Evolutionary conservation across 2,329 filamentous ascomycete genomes (phyloP), one percentile per base, ranked within the genome.

Genomic region (Fusarium coicis): DNA sequence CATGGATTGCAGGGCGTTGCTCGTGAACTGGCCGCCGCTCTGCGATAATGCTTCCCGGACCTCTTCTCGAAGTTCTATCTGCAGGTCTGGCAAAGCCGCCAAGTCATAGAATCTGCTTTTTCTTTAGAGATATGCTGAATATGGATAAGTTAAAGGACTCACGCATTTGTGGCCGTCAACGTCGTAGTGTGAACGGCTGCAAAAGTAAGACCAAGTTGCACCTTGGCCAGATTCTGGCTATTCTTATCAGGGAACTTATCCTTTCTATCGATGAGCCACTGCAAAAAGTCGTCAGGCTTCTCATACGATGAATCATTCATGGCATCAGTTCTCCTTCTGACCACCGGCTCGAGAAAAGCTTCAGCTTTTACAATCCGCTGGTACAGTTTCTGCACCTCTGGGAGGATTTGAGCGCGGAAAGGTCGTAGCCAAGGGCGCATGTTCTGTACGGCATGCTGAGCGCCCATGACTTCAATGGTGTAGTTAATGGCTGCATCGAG

Each of bases 171-270:
- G 2, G 46, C 56, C 21, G 40, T 39, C 2, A 65, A n/a, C 1
- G 62, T 52, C 1, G 62, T 65, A 7, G 62, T 65, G 6, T 65
- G 62, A 28, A 61, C 42, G 0, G 62, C 62, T 5, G 62, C 62
- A 30, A 44, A 61, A 0, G 46, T 61, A 8, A 65, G 55, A 1
- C 44, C 55, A 0, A 65, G 19, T 10, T 65, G 62, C 1, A 65
- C 34, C 23, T 40, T 52, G 12, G 62, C 40, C 2, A 65, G 46
- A 2, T 61, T 39, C 15, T 61, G 46, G 1, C 26, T 52, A 14
- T 61, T 39, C 15, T 61, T 43, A 6, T 52, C 32, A 10, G 47
- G 39, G 3, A 61, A 65, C 30, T 36, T 65, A 8, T 60, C 26
- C 16, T 54, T 59, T 4, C 59, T 40, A 2, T 46, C 46, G 0